Evolutionary conservation across 2,329 filamentous ascomycete species (phyloP), one percentile per base, ranked within the genome.

Genomic region (Calonectria leucothoes): DNA sequence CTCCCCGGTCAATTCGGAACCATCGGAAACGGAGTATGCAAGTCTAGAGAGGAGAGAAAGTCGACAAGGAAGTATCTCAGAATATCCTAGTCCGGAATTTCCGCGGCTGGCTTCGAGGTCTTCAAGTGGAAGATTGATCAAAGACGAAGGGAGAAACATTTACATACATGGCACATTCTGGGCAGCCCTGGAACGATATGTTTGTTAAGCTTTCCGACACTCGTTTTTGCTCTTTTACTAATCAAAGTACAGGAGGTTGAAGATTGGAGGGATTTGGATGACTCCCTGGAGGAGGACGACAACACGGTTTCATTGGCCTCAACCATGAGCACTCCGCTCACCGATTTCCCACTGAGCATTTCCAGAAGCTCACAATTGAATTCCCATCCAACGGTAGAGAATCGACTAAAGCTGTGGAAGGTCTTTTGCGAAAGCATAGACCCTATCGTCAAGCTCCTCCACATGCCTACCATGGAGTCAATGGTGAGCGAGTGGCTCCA

Each of bases 131-230:
- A 42, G 39, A 7, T 51, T 70, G 14, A 49, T 70, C 25, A 70
- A 35, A 33, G 68, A 70, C 37, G 59, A 66, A 23, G 68, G 68
- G 25, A 48, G 68, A 27, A 59, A 45, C 20, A 70, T 59, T 35
- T 70, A 65, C 20, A 61, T 66, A 14, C 55, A 48, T 27, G 68
- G 68, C 25, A 48, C n/a, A 57, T 70, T 70, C 27, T 70, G 68
- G 68, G 59, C 64, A 48, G 31, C 59, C 33, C 48, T 70, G 11
- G 59, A 70, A 15, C 31, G n/a, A 25, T 33, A 61, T 35, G 66
- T 69, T 31, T 25, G 66, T 35, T 27, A 14, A 23, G 17, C 39
- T 42, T n/a, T n/a, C 17, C 17, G 6, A n/a, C n/a, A n/a, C n/a
- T 20, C 20, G 23, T 12, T 8, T 6, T 42, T 49, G 15, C 20